A percentile compares a stretch with the other conserved stretches of the same genome.
phyloP scores from a whole-genome alignment of 2,329 filamentous ascomycete genomes.

The Fusarium sp. region DNA sequence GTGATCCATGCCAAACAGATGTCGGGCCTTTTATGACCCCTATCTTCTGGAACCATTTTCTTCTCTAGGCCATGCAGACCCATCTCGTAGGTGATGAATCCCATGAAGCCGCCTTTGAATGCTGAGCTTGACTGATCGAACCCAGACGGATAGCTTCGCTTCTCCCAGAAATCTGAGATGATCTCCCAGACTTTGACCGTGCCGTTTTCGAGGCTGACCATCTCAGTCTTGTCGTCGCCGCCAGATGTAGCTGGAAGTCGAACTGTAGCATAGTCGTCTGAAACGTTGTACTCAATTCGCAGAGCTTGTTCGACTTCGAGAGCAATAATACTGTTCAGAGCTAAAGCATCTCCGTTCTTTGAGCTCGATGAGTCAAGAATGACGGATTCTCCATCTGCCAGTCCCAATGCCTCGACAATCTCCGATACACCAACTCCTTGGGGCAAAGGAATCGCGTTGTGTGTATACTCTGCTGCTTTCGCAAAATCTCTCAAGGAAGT shows the following conservation, averaged over 20 bases:
- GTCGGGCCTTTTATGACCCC: conserved; percentile 69
- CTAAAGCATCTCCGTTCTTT: conserved; percentile 56
- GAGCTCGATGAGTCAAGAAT: conserved; percentile 72
- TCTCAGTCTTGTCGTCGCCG: conserved; percentile 17
- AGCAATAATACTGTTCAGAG: conserved; percentile 79
- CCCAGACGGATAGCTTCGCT: conserved; percentile 44
- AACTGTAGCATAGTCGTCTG: conserved; percentile 55
- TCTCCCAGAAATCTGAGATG: conserved; percentile 59
- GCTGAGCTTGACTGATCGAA: conserved; percentile 53
- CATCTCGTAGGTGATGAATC: conserved; percentile 87
- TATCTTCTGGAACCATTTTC: conserved; percentile 43
- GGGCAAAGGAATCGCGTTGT: conserved; percentile 59
- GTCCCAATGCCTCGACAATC: conserved; percentile 64
- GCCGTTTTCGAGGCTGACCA: conserved; percentile 43
- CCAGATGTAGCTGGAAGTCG: conserved; percentile 41
- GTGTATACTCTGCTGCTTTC: conserved; percentile 52
- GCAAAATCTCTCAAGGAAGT: conserved; percentile 31
- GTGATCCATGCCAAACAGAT: conserved; percentile 82
- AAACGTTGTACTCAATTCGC: conserved; percentile 68
- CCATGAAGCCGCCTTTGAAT: conserved; percentile 87
- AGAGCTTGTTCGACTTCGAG: conserved; percentile 69
- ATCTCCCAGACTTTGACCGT: conserved; percentile 62
- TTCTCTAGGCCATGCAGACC: conserved; percentile 64
- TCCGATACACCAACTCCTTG: conserved; percentile 63
- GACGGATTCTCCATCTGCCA: conserved; percentile 60